phyloP scores from a whole-genome alignment of 2,329 filamentous ascomycete genomes.

The Xylariaceae sp. region DNA sequence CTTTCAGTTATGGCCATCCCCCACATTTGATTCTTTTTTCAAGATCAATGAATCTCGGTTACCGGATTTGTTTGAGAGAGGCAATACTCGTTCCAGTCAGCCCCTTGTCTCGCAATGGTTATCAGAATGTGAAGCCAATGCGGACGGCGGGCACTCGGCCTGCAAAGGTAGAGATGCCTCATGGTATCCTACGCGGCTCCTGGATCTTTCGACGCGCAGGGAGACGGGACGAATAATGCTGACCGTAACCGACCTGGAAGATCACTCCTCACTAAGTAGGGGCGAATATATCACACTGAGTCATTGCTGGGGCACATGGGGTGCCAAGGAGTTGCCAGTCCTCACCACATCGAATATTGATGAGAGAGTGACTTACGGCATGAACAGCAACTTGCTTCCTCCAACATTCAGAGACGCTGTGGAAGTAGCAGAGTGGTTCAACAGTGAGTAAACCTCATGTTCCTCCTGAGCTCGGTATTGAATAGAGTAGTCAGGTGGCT shows the following conservation, averaged over 20 bases:
- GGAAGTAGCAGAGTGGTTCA: slow-evolving; percentile 2
- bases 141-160: background rate
- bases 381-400: background rate
- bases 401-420: slow-evolving; percentile 5
- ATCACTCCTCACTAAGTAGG: background rate
- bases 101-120: slow-evolving; percentile 2
- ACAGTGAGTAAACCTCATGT: background rate
- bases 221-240: slow-evolving; percentile 1
- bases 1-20: slow-evolving; percentile 2
- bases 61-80: background rate
- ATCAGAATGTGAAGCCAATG: slow-evolving; percentile 4
- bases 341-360: slow-evolving; percentile 1
- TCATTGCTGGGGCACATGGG: slow-evolving; percentile 8
- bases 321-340: background rate
- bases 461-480: background rate
- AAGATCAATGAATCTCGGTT: background rate
- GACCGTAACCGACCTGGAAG: background rate
- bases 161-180: background rate
- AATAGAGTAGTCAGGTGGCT: slow-evolving; percentile 1
- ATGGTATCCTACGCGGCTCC: slow-evolving; percentile 4
- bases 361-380: background rate
- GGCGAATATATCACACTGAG: slow-evolving; percentile 5
- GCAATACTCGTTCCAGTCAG: slow-evolving; percentile 3
- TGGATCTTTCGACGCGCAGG: background rate
- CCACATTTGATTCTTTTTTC: background rate